Evolutionary conservation across 768 basidiomycete genomes (phyloP), one percentile per base, ranked within the genome.

Genomic region (Galerina sulciceps): DNA sequence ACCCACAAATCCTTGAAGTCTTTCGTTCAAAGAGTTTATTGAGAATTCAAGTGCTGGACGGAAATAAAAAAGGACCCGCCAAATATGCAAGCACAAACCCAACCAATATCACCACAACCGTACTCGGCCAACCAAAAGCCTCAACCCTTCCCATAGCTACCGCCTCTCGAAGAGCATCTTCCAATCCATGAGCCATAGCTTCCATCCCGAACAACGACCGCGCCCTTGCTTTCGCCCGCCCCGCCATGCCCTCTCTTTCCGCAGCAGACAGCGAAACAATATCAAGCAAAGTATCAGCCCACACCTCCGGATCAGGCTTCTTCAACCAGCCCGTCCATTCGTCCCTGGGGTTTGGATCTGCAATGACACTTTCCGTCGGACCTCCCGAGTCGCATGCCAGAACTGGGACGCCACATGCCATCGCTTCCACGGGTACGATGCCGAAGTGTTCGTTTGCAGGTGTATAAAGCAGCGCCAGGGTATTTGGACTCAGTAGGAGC

Each of bases 401-500:
- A 1, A 99, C 90, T 0, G 96, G 94, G 0, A 99, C 72, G 2
- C 94, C 93, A 46, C 91, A 95, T 8, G 87, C 83, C 94, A 98
- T 98, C 0, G 86, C 95, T 71, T 99, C 96, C 3, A 98, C 84
- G 2, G 97, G 96, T 0, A 90, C 96, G 64, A 99, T 98, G 1
- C 96, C 97, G 71, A 99, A 97, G 71, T 99, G 96, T 67, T 99
- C 96, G 71, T 96, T 96, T 8, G 84, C 77, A 0, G 96, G 97
- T 0, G 96, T 99, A 71, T 99, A 99, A 6, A 99, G 81, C 0
- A 99, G 79, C 0, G 85, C 91, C 14, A 85, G 73, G 0, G 93
- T 92, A 4, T 81, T 83, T 0, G 84, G 71, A 4, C 85, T 81
- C 11, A 76, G 83, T 37, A 99, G 85, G 1, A 99, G 83, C 6